phyloP scores from a whole-genome alignment of 2,329 filamentous ascomycete species.

The Endoconidiophora laricicola region DNA sequence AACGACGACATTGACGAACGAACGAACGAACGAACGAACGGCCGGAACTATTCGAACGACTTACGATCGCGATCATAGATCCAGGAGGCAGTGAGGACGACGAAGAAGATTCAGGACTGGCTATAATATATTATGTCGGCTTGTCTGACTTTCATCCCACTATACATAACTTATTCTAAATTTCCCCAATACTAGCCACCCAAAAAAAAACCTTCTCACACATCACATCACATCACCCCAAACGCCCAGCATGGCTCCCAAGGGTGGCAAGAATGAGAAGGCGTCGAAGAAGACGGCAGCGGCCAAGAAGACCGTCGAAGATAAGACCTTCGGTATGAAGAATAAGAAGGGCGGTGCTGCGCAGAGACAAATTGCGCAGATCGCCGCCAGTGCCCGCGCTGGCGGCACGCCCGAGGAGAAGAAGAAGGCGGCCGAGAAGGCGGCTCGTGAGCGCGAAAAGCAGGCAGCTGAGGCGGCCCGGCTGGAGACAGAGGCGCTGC shows the following conservation, averaged over 20 bases:
- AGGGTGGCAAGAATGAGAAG: constrained; percentile 27
- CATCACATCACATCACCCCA: no score
- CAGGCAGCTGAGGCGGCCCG: constrained; percentile 72
- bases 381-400: constrained; percentile 55
- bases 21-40: no score
- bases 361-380: constrained; percentile 77
- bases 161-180: background rate
- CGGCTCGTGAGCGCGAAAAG: constrained; percentile 67
- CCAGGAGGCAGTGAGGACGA: no score
- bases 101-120: no score
- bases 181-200: background rate
- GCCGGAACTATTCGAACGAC: no score
- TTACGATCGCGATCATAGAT: no score
- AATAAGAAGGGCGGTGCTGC: constrained; percentile 93
- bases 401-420: constrained; percentile 80
- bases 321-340: constrained; percentile 99
- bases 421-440: constrained; percentile 53
- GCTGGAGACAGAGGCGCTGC: constrained; percentile 61
- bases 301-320: constrained; percentile 61
- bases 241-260: constrained; percentile 51
- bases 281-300: constrained; percentile 26
- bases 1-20: background rate
- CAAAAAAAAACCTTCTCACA: background rate
- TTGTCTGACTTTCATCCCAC: background rate
- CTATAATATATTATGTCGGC: background rate